Conservation (phyloP, 192 early-diverging fungal genomes). For the Paraglomus occultum region DNA sequence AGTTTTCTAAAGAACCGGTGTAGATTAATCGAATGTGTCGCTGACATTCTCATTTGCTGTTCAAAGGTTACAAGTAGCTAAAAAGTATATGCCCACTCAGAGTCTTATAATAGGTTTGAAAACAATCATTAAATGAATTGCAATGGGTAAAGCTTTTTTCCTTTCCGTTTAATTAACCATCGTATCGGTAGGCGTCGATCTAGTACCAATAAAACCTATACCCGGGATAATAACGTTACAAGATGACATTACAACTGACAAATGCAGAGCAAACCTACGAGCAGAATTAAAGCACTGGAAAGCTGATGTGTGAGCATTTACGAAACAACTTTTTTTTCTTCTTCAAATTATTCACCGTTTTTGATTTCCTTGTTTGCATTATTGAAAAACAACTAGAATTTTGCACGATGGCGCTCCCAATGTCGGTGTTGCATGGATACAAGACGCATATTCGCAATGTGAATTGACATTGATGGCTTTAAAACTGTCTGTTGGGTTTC, state of each 20-base stretch:
- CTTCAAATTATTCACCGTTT: too few species aligned
- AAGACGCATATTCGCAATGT: constrained; percentile 95
- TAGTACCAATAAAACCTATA: constrained; percentile 95
- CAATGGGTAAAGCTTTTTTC: neutral
- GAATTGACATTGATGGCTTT: constrained; percentile 90
- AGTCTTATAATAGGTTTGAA: constrained; percentile 81
- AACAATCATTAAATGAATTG: constrained; percentile 25
- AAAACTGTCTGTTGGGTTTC: constrained; percentile 92
- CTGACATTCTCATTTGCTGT: neutral
- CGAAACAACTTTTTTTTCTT: neutral
- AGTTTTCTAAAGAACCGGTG: constrained; percentile 6
- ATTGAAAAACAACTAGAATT: constrained; percentile 50
- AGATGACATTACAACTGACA: constrained; percentile 96
- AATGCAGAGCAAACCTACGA: constrained; percentile 83
- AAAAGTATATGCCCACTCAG: constrained; percentile 97
- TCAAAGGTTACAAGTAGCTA: constrained; percentile 85
- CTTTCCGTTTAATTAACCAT: constrained; percentile 8
- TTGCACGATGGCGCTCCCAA: constrained; percentile 99
- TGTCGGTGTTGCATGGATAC: constrained; percentile 92
- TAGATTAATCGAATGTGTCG: neutral
- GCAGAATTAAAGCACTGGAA: constrained; percentile 97
- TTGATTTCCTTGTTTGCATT: too few species aligned
- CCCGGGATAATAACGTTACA: constrained; percentile 92
- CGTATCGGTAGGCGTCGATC: constrained; percentile 68
- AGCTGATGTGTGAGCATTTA: constrained; percentile 79